These are phyloP conservation scores for Leccinum proliferum DNA, from an alignment of 1,284 basidiomycete genomes.

Conservation along the genomic window DNA sequence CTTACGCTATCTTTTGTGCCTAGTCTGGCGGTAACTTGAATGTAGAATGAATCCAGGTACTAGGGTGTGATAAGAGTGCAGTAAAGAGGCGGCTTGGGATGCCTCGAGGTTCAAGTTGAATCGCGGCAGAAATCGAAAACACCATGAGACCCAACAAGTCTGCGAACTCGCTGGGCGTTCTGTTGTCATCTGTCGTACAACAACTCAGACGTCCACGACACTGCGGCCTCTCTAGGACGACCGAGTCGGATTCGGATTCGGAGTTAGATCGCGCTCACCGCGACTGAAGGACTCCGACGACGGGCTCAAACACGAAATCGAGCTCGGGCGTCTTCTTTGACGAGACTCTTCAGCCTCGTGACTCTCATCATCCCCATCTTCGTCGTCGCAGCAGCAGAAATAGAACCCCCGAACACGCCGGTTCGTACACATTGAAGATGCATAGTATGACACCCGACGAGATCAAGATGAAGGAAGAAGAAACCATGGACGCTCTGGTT, in stretches of 20 bases:
- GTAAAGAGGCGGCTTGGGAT: background rate
- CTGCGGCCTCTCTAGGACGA: background rate
- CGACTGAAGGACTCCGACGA: background rate
- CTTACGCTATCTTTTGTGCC: conserved; percentile 9
- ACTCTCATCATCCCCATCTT: background rate
- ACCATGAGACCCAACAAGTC: conserved; percentile 3
- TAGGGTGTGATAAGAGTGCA: background rate
- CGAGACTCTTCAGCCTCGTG: background rate
- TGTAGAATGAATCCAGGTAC: conserved; percentile 2
- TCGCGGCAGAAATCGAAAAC: background rate
- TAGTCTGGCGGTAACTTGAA: conserved; percentile 9
- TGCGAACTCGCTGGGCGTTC: background rate
- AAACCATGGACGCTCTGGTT: conserved; percentile 22
- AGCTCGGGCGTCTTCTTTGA: background rate
- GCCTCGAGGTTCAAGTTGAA: background rate
- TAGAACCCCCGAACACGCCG: background rate
- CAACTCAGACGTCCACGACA: background rate
- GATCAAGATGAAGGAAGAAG: conserved; percentile 14
- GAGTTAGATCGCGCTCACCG: conserved; percentile 9
- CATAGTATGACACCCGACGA: conserved; percentile 17
- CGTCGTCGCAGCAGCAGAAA: background rate
- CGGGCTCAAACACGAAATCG: background rate
- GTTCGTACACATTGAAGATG: conserved; percentile 9
- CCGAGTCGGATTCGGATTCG: conserved; percentile 15
- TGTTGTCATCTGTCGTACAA: conserved; percentile 19